A percentile compares a stretch with the other conserved stretches of the same genome.
These are phyloP conservation scores for Ceratobasidium sp. DNA, from an alignment of 1,284 basidiomycete species.

Conservation along the genomic window DNA sequence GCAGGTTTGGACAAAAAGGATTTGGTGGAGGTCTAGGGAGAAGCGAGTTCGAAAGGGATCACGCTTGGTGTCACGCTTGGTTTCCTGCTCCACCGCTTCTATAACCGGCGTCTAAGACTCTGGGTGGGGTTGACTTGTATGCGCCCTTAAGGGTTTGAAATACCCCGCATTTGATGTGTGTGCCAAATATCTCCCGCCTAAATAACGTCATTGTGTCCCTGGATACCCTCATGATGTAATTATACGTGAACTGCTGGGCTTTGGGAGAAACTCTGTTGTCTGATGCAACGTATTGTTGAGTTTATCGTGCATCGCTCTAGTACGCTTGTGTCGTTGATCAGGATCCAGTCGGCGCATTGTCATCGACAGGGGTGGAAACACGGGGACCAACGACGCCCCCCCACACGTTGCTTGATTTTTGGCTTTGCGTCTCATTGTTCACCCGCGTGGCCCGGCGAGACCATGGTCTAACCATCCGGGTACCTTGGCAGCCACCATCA, in stretches of 20 bases:
- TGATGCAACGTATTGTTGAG: background rate
- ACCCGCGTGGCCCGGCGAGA: background rate
- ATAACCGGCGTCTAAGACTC: background rate
- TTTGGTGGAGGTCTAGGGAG: background rate
- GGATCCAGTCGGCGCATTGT: background rate
- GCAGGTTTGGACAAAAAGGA: background rate
- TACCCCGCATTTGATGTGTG: conserved; percentile 13
- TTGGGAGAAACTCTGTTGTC: background rate
- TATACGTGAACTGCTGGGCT: background rate
- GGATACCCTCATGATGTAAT: background rate
- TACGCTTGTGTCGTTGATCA: conserved; percentile 1
- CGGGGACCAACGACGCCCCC: background rate
- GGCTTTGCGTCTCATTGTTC: background rate
- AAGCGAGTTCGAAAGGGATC: background rate
- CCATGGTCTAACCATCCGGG: background rate
- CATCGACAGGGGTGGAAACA: conserved; percentile 22
- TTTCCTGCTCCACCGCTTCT: conserved; percentile 17
- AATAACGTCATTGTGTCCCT: background rate
- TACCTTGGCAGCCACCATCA: conserved; percentile 1
- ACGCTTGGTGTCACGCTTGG: conserved; percentile 11
- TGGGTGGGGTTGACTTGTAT: background rate
- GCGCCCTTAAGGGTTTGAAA: background rate
- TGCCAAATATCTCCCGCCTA: conserved; percentile 25
- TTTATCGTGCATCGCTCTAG: background rate
- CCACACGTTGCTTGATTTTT: background rate